phyloP scores from a whole-genome alignment of 2,329 filamentous ascomycete species.

The Hansfordia pulvinata region DNA sequence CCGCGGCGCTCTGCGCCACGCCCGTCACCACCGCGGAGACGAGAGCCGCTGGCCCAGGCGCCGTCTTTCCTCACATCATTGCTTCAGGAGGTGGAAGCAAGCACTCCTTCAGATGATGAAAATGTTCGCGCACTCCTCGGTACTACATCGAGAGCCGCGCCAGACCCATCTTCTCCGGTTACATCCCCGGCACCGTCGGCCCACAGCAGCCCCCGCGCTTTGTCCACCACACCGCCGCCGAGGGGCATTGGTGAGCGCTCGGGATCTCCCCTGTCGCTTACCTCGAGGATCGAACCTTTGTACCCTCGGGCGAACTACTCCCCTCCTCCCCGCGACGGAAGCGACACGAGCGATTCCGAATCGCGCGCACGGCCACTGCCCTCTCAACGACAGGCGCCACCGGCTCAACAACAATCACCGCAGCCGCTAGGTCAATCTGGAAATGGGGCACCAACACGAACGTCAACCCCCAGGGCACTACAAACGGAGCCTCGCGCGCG shows the following conservation, averaged over 20 bases:
- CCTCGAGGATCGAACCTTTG: slow-evolving; percentile 58
- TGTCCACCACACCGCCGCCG: slow-evolving; percentile 58
- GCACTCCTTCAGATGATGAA: slow-evolving; percentile 44
- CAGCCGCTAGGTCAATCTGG: slow-evolving; percentile 18
- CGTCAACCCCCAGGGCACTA: slow-evolving; percentile 14
- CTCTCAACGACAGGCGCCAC: slow-evolving; percentile 8
- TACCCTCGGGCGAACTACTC: slow-evolving; percentile 67
- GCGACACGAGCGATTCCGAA: slow-evolving; percentile 33
- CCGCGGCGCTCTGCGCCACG: too few relatives aligned
- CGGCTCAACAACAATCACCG: slow-evolving; percentile 22
- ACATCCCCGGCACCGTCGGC: slow-evolving; percentile 52
- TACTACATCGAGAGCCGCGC: slow-evolving; percentile 13
- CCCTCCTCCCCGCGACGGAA: slow-evolving; percentile 30
- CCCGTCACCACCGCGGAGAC: slow-evolving; percentile 9
- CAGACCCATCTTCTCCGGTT: slow-evolving; percentile 45
- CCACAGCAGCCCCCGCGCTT: slow-evolving; percentile 51
- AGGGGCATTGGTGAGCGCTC: slow-evolving; percentile 43
- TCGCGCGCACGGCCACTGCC: slow-evolving; percentile 18
- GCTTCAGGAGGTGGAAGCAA: slow-evolving; percentile 73
- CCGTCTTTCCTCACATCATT: slow-evolving; percentile 80
- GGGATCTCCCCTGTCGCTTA: slow-evolving; percentile 53
- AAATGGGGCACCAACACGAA: slow-evolving; percentile 11
- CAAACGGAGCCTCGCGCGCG: slow-evolving; percentile 15
- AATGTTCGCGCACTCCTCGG: slow-evolving; percentile 25
- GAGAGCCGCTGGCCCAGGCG: slow-evolving; percentile 27